Percentiles rank a stretch among this genome's conserved stretches.
phyloP scores from a whole-genome alignment of 2,329 filamentous ascomycete genomes.

The Cercospora sp. region DNA sequence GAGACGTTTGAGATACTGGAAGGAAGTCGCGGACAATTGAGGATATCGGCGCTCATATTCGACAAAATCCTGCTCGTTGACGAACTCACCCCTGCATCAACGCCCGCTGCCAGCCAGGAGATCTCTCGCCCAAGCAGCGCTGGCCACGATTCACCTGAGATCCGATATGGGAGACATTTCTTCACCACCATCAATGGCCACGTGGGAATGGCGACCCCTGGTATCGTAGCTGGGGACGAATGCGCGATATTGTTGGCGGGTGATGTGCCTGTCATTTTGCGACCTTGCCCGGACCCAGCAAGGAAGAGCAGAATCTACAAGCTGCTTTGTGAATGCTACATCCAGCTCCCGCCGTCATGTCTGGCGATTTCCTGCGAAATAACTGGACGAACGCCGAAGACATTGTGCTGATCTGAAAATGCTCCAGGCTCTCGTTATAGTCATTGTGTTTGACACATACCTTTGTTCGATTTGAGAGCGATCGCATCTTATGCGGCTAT shows the following conservation, averaged over 20 bases:
- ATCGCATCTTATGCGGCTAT: not conserved
- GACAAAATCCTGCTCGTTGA: slow-evolving; percentile 30
- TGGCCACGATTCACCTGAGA: slow-evolving; percentile 10
- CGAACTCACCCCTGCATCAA: slow-evolving; percentile 32
- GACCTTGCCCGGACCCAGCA: slow-evolving; percentile 21
- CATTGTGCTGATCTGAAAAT: slow-evolving; percentile 33
- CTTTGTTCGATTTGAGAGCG: not conserved
- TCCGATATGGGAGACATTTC: slow-evolving; percentile 34
- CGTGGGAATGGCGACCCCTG: slow-evolving; percentile 33
- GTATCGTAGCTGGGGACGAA: slow-evolving; percentile 29
- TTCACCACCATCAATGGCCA: slow-evolving; percentile 32
- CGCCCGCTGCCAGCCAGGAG: slow-evolving; percentile 24
- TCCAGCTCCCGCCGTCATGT: slow-evolving; percentile 32
- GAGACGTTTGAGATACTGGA: slow-evolving; percentile 34
- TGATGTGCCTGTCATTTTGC: slow-evolving; percentile 37
- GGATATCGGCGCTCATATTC: slow-evolving; percentile 33
- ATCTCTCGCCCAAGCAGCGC: slow-evolving; percentile 9
- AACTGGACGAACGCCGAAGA: slow-evolving; percentile 30
- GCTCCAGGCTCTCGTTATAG: not conserved
- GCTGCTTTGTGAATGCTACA: slow-evolving; percentile 37
- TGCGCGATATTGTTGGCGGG: slow-evolving; percentile 33
- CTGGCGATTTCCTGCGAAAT: slow-evolving; percentile 28
- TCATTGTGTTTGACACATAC: not conserved
- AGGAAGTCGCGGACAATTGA: slow-evolving; percentile 24
- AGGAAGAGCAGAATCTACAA: slow-evolving; percentile 26